Evolutionary conservation across 768 basidiomycete genomes (phyloP).

Genomic region (Macrolepiota albuminosa): DNA sequence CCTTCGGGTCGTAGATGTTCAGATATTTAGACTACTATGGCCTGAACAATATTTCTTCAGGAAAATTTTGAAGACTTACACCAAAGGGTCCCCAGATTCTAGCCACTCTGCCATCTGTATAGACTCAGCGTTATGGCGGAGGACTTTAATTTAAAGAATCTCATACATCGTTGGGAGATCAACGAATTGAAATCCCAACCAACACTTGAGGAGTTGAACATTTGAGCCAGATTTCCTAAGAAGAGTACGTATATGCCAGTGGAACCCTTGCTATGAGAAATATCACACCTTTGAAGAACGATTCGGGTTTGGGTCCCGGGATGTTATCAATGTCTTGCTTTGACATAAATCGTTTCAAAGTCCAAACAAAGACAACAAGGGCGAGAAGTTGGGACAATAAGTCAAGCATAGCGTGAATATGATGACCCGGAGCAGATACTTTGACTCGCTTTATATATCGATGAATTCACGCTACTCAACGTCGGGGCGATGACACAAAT

Average conservation of each 20-base stretch:
- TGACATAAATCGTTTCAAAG: not conserved
- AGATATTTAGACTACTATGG: not conserved
- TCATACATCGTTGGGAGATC: constrained; percentile 1
- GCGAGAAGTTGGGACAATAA: not conserved
- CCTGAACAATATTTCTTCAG: not conserved
- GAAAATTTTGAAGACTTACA: not conserved
- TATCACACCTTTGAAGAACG: not conserved
- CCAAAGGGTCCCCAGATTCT: not conserved
- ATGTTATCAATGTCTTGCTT: not conserved
- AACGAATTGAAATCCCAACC: constrained; percentile 1
- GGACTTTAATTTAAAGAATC: no score
- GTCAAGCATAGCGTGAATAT: not conserved
- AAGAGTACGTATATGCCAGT: not conserved
- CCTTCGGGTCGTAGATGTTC: not conserved
- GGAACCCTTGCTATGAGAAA: not conserved
- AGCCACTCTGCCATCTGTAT: constrained; percentile 2
- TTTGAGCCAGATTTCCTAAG: not conserved
- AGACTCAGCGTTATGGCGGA: not conserved
- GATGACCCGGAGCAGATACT: not conserved
- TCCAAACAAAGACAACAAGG: not conserved
- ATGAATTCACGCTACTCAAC: no score
- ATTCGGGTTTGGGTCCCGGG: not conserved
- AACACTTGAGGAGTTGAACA: not conserved
- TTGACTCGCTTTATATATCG: not conserved
- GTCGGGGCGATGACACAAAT: constrained; percentile 1